phyloP scores from a whole-genome alignment of 2,329 filamentous ascomycete species.

The Penicillium italicum region DNA sequence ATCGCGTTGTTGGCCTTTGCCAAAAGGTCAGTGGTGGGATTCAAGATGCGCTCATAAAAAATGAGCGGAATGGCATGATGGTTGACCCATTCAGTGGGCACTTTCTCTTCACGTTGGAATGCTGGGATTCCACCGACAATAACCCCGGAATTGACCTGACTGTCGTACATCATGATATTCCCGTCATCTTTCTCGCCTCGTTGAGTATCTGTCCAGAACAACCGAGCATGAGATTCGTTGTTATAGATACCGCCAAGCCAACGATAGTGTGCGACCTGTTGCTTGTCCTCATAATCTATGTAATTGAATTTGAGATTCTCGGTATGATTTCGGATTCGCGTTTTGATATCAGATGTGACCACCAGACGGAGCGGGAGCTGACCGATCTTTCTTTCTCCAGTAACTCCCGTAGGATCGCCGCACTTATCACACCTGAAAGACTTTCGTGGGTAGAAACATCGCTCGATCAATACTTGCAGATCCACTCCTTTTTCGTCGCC shows the following conservation, averaged over 20 bases:
- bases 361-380: constrained; percentile 32
- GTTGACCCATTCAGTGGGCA: constrained; percentile 27
- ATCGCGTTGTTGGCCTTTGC: constrained; percentile 13
- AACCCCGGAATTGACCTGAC: constrained; percentile 20
- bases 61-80: constrained; percentile 25
- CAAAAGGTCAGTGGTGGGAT: constrained; percentile 22
- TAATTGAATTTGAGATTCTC: constrained; percentile 26
- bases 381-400: constrained; percentile 13
- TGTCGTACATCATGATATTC: constrained; percentile 32
- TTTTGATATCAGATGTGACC: constrained; percentile 16
- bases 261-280: constrained; percentile 29
- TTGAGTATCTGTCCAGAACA: constrained; percentile 33
- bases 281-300: constrained; percentile 11
- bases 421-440: constrained; percentile 9
- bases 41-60: constrained; percentile 36
- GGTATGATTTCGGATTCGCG: constrained; percentile 24
- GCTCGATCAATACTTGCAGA: constrained; percentile 21
- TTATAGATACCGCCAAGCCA: constrained; percentile 41
- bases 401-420: background rate
- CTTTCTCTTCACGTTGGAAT: constrained; percentile 13
- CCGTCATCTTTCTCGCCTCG: constrained; percentile 25
- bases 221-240: constrained; percentile 18
- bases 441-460: constrained; percentile 12
- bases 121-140: constrained; percentile 28
- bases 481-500: constrained; percentile 17